A percentile compares a stretch with the other conserved stretches of the same genome.
Conservation (phyloP, 2,329 filamentous ascomycete species). For the Curvularia hawaiiensis region DNA sequence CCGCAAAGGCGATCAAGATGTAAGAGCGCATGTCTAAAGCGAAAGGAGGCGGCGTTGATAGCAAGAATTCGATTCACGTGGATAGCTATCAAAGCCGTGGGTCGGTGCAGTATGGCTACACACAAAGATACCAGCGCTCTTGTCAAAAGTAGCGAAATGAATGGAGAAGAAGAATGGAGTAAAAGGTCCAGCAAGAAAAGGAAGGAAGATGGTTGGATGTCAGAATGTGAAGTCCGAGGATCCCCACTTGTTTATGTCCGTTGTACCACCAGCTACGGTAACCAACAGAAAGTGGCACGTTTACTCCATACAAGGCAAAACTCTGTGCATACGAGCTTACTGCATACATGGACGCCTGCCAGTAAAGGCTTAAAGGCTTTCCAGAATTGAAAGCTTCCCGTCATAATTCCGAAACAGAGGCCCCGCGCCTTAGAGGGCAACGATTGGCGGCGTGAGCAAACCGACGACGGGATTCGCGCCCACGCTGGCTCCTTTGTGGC, state of each 20-base stretch:
- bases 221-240: constrained; percentile 1
- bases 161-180: constrained; percentile 6
- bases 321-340: constrained; percentile 20
- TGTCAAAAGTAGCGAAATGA: constrained; percentile 22
- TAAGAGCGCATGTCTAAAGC: constrained; percentile 32
- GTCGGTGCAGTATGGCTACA: constrained; percentile 5
- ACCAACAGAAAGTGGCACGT: constrained; percentile 23
- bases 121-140: constrained; percentile 20
- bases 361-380: constrained; percentile 7
- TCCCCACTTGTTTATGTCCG: constrained; percentile 17
- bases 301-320: constrained; percentile 3
- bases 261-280: constrained; percentile 19
- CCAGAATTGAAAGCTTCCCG: constrained; percentile 10
- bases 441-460: constrained; percentile 42
- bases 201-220: constrained; percentile 20
- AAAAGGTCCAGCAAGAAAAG: constrained; percentile 9
- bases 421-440: constrained; percentile 27
- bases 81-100: constrained; percentile 15
- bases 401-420: constrained; percentile 34
- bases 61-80: background rate
- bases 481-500: constrained; percentile 19
- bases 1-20: constrained; percentile 33
- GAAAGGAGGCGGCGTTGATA: constrained; percentile 2
- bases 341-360: constrained; percentile 25
- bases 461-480: constrained; percentile 25